phyloP scores from a whole-genome alignment of 768 basidiomycete genomes.

The Amanita polypyramis region DNA sequence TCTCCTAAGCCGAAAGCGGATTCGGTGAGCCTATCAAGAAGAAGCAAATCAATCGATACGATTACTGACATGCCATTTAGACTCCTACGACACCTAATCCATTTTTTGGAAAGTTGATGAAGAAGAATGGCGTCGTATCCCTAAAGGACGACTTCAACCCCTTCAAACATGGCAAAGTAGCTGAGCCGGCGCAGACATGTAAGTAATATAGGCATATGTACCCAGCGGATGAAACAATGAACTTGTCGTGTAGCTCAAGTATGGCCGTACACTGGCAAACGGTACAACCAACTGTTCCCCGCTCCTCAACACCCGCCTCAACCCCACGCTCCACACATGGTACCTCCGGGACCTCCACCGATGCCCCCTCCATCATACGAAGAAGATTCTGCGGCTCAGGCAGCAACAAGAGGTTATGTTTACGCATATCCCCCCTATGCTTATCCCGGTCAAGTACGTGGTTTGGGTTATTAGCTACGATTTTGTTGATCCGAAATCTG shows the following conservation, averaged over 20 bases:
- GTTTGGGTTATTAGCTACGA: slow-evolving; percentile 1
- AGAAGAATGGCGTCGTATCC: slow-evolving; percentile 67
- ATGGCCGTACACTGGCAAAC: slow-evolving; percentile 90
- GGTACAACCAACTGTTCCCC: slow-evolving; percentile 73
- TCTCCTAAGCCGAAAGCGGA: slow-evolving; percentile 61
- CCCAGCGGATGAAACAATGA: neutral
- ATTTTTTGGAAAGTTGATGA: slow-evolving; percentile 82
- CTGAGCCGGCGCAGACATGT: slow-evolving; percentile 67
- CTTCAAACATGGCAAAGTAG: slow-evolving; percentile 80
- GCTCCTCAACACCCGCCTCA: slow-evolving; percentile 49
- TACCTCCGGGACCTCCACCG: slow-evolving; percentile 55
- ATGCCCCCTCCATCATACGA: slow-evolving; percentile 72
- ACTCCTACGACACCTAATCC: slow-evolving; percentile 56
- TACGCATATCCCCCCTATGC: slow-evolving; percentile 71
- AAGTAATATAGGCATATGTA: slow-evolving; percentile 31
- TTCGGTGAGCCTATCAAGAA: slow-evolving; percentile 22
- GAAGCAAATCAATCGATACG: neutral
- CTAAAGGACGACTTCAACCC: slow-evolving; percentile 98
- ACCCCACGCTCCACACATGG: slow-evolving; percentile 56
- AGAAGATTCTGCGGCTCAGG: slow-evolving; percentile 59
- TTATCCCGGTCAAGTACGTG: slow-evolving; percentile 64
- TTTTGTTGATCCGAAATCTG: slow-evolving; percentile 1
- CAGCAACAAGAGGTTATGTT: slow-evolving; percentile 50
- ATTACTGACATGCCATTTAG: slow-evolving; percentile 16
- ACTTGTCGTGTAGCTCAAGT: slow-evolving; percentile 37